Conservation (phyloP, 352 stramenopile species). For the Phytophthora sp. region DNA sequence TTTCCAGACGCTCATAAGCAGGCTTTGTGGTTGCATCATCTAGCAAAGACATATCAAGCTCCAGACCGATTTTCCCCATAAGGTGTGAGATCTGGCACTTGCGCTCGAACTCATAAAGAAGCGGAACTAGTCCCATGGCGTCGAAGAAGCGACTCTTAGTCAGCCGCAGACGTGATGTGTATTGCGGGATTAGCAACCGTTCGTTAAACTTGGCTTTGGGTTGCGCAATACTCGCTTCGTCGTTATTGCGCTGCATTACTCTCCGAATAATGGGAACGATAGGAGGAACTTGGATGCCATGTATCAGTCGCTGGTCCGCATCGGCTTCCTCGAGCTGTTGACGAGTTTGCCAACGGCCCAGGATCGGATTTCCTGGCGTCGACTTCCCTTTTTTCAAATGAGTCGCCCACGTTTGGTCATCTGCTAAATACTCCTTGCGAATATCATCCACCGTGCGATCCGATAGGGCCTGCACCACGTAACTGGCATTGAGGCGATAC, state of each 20-base stretch:
- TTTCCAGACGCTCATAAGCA: constrained; percentile 83
- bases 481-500: constrained; percentile 72
- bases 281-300: constrained; percentile 73
- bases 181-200: constrained; percentile 72
- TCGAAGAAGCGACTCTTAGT: constrained; percentile 80
- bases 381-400: constrained; percentile 76
- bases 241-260: constrained; percentile 81
- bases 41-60: constrained; percentile 77
- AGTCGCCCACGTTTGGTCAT: constrained; percentile 52
- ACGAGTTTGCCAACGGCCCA: constrained; percentile 77
- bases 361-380: constrained; percentile 69
- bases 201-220: constrained; percentile 80
- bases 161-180: constrained; percentile 66
- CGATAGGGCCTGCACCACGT: constrained; percentile 57
- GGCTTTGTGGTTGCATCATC: constrained; percentile 87
- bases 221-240: constrained; percentile 62
- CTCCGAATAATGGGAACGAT: constrained; percentile 85
- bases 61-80: constrained; percentile 79
- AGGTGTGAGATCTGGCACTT: constrained; percentile 90
- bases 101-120: constrained; percentile 89
- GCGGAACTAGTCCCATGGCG: constrained; percentile 79
- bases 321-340: constrained; percentile 69
- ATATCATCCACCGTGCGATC: constrained; percentile 53
- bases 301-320: constrained; percentile 60
- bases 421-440: constrained; percentile 49